Evolutionary conservation across 768 basidiomycete species (phyloP).

Genomic region (Dioszegia crocea): DNA sequence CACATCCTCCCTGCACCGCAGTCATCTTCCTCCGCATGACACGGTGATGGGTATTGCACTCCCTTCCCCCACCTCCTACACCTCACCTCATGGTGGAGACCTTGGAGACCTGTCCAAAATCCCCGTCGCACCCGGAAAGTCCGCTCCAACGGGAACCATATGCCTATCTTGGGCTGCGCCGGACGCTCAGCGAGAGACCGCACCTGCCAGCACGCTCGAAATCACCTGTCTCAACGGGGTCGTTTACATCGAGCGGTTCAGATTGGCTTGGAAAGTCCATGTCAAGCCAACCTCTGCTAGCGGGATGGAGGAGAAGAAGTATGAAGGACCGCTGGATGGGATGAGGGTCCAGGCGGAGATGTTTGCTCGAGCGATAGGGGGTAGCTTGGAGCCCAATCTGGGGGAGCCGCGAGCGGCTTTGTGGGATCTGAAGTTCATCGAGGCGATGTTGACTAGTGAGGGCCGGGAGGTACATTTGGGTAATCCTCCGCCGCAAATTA

Average conservation of each 20-base stretch:
- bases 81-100: conserved; percentile 27
- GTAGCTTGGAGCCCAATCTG: conserved; percentile 54
- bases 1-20: conserved; percentile 64
- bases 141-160: conserved; percentile 19
- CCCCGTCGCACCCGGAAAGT: conserved; percentile 22
- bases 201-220: conserved; percentile 11
- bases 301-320: conserved; percentile 27
- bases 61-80: conserved; percentile 12
- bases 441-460: conserved; percentile 67
- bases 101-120: conserved; percentile 21
- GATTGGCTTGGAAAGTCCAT: conserved; percentile 3
- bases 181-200: conserved; percentile 13
- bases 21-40: conserved; percentile 72
- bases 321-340: conserved; percentile 55
- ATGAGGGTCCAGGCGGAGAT: conserved; percentile 19
- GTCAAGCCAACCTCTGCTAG: conserved; percentile 8
- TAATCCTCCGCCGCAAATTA: too few species aligned
- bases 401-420: conserved; percentile 66
- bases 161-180: conserved; percentile 21
- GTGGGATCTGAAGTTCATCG: conserved; percentile 70
- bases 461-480: conserved; percentile 61
- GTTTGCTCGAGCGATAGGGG: conserved; percentile 51
- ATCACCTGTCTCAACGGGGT: conserved; percentile 35
- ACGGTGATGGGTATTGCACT: conserved; percentile 56
- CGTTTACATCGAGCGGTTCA: conserved; percentile 13